Conservation (phyloP, 1,284 basidiomycete genomes). For the Cryptococcus maquisensis region DNA sequence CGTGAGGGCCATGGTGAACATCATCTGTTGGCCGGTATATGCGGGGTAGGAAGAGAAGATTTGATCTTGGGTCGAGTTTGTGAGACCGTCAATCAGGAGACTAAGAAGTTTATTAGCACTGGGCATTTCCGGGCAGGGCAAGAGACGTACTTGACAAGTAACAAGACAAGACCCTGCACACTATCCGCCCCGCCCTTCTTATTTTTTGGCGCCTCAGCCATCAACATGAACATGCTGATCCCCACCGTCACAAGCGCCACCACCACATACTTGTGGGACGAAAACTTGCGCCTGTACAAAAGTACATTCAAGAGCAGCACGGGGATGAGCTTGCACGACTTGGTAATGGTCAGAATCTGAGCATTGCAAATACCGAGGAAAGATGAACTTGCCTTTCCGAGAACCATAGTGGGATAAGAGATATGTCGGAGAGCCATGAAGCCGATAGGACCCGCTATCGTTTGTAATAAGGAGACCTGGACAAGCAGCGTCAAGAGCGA, state of each 20-base stretch:
- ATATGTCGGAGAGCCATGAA: constrained; percentile 93
- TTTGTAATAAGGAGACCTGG: constrained; percentile 83
- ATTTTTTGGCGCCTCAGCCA: constrained; percentile 57
- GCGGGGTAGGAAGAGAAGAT: constrained; percentile 61
- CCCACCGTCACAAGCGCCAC: constrained; percentile 87
- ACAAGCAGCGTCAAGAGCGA: constrained; percentile 56
- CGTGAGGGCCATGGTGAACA: constrained; percentile 85
- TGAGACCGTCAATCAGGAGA: constrained; percentile 84
- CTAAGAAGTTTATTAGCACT: constrained; percentile 53
- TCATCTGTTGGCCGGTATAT: constrained; percentile 87
- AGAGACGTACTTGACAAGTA: constrained; percentile 43
- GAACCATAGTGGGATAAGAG: constrained; percentile 96
- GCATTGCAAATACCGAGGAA: not conserved
- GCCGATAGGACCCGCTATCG: constrained; percentile 87
- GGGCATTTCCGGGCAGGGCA: constrained; percentile 29
- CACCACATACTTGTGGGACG: constrained; percentile 88
- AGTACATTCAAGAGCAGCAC: constrained; percentile 56
- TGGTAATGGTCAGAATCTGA: not conserved
- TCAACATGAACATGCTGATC: constrained; percentile 93
- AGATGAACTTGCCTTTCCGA: constrained; percentile 63
- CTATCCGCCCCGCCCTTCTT: constrained; percentile 44
- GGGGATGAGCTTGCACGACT: constrained; percentile 80
- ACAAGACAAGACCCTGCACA: constrained; percentile 37
- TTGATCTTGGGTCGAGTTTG: constrained; percentile 98
- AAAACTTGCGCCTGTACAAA: constrained; percentile 79